Conservation (phyloP, 2,329 filamentous ascomycete species). For the Ambrosiella xylebori region DNA sequence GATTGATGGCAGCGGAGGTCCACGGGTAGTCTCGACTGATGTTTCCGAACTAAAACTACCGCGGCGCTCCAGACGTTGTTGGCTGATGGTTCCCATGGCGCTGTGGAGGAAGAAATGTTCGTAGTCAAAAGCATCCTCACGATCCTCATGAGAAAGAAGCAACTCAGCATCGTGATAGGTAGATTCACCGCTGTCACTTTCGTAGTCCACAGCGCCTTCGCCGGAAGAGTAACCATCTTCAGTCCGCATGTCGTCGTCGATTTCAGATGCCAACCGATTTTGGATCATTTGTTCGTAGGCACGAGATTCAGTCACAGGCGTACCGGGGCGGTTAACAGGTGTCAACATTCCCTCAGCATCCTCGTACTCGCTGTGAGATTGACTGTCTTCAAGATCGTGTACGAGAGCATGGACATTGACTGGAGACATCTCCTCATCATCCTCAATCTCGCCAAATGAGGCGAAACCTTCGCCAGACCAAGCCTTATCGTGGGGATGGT, state of each 20-base stretch:
- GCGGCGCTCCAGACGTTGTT: constrained; percentile 28
- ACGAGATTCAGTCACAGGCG: constrained; percentile 1
- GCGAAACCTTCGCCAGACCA: constrained; percentile 3
- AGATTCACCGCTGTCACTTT: constrained; percentile 47
- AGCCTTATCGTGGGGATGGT: not conserved
- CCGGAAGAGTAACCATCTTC: constrained; percentile 23
- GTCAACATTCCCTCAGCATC: constrained; percentile 12
- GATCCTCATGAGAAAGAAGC: constrained; percentile 69
- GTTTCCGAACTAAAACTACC: constrained; percentile 41
- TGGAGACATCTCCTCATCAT: constrained; percentile 12
- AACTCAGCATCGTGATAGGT: constrained; percentile 46
- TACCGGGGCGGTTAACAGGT: constrained; percentile 2
- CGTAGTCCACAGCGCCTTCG: constrained; percentile 23
- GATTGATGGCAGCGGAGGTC: constrained; percentile 18
- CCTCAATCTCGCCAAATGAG: not conserved
- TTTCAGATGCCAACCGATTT: constrained; percentile 18
- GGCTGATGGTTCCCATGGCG: constrained; percentile 62
- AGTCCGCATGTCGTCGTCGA: constrained; percentile 24
- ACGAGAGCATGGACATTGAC: constrained; percentile 1
- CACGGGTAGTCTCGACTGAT: constrained; percentile 45
- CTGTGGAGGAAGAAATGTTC: constrained; percentile 91
- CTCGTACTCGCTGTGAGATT: constrained; percentile 18
- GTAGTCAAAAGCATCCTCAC: constrained; percentile 90
- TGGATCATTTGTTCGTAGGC: constrained; percentile 7
- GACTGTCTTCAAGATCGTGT: constrained; percentile 16